Percentiles rank a stretch among this genome's conserved stretches.
These are phyloP conservation scores for Bretziella fagacearum DNA, from an alignment of 2,329 filamentous ascomycete species.

Conservation along the genomic window DNA sequence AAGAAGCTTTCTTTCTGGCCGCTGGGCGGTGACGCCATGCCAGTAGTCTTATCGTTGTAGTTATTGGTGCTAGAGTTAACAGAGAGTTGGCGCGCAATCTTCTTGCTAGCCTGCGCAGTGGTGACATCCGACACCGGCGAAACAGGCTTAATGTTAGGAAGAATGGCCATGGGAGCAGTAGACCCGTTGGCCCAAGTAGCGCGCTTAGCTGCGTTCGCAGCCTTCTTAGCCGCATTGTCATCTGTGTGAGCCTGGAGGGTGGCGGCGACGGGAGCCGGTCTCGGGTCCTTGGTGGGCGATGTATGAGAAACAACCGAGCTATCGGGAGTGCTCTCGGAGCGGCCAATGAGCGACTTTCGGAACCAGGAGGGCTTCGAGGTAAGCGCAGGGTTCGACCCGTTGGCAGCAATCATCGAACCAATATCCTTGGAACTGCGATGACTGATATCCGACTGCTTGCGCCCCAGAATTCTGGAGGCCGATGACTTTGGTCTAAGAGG, in stretches of 20 bases:
- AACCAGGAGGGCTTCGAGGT: conserved; percentile 88
- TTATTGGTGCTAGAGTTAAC: conserved; percentile 85
- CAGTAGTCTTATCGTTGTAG: conserved; percentile 63
- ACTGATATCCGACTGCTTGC: conserved; percentile 75
- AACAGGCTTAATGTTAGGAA: conserved; percentile 85
- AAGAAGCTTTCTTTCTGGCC: conserved; percentile 94
- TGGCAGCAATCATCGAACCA: conserved; percentile 13
- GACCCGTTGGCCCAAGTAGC: conserved; percentile 83
- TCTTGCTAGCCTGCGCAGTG: conserved; percentile 77
- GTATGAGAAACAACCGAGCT: conserved; percentile 5
- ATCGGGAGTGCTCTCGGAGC: conserved; percentile 38
- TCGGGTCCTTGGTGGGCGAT: conserved; percentile 29
- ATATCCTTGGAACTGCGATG: conserved; percentile 48
- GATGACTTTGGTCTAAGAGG: conserved; percentile 85
- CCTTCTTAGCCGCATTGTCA: conserved; percentile 19
- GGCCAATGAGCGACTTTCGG: conserved; percentile 77
- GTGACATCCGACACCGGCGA: conserved; percentile 93
- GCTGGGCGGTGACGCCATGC: conserved; percentile 57
- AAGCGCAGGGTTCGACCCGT: conserved; percentile 25
- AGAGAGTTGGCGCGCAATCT: conserved; percentile 87
- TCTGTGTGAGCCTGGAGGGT: conserved; percentile 24
- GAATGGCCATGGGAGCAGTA: conserved; percentile 80
- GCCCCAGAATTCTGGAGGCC: conserved; percentile 63
- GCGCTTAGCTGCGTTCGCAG: conserved; percentile 49
- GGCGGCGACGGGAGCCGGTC: conserved; percentile 27